Evolutionary conservation across 345 rosid species (phyloP).

Genomic region (Linum usitatissimum): DNA sequence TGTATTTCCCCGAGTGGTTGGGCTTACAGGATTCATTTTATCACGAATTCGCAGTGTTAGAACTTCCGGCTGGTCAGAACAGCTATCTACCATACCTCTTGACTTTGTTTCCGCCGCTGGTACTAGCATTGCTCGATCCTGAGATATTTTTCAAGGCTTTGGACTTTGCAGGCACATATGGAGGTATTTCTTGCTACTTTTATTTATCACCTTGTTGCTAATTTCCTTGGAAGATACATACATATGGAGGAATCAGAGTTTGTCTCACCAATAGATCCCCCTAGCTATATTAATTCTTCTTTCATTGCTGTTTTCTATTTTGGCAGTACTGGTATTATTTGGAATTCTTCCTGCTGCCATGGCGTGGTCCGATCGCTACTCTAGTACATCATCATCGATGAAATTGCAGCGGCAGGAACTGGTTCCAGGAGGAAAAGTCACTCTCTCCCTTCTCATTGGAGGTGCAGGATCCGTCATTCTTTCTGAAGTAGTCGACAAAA

Average conservation of each 20-base stretch:
- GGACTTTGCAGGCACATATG: constrained; percentile 92
- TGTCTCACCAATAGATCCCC: no score
- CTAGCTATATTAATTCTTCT: neutral
- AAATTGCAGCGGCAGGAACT: constrained; percentile 36
- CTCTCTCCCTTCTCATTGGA: constrained; percentile 49
- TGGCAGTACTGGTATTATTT: constrained; percentile 58
- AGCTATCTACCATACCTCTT: constrained; percentile 56
- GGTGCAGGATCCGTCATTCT: constrained; percentile 51
- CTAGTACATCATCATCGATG: constrained; percentile 24
- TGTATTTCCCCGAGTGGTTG: neutral
- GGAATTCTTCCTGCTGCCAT: constrained; percentile 87
- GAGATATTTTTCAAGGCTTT: constrained; percentile 89
- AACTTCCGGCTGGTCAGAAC: constrained; percentile 48
- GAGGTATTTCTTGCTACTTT: constrained; percentile 39
- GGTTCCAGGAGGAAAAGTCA: constrained; percentile 67
- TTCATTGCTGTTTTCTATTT: neutral
- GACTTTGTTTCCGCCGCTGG: constrained; percentile 69
- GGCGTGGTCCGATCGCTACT: constrained; percentile 89
- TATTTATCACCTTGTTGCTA: neutral
- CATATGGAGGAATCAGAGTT: no score
- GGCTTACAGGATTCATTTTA: neutral
- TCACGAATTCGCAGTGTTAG: constrained; percentile 39
- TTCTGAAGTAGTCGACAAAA: constrained; percentile 40
- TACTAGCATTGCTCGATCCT: constrained; percentile 64
- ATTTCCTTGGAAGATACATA: no score